Base-by-base conservation (phyloP, 2,329 filamentous ascomycete genomes). In the Microsporum audouinii region DNA sequence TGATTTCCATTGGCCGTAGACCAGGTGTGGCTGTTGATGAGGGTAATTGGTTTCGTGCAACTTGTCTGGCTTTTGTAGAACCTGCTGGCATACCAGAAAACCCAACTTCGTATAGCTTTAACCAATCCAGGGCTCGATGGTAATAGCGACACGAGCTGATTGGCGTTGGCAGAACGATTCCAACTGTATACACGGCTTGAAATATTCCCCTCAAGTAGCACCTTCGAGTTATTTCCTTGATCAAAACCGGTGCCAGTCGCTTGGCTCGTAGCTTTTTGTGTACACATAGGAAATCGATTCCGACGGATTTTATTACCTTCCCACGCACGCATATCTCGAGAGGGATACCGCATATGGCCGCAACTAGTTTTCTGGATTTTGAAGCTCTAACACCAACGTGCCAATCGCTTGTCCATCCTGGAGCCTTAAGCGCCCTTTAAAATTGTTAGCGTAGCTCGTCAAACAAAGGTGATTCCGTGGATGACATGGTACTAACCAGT, bases 231-330 rank as follows among this genome's bases (percentile, higher is more conserved):
- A 99, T 90, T 73, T 99, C 94, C 75, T 96, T 96, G 79, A 99
- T 99, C 59, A 99, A 84, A 1, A 97, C 88, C 0, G 94, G 94
- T 0, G 94, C 86, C 49, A 99, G 84, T 60, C 94, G 87, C 79
- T 97, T 96, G 62, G 88, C 85, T 58, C 94, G 89, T 36, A 99
- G 84, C 77, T 97, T 97, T 81, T 97, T 97, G 81, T 99, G 94
- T 60, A 99, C 87, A 71, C 91, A 95, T 66, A 99, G 86, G 77
- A 97, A 99, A 79, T 99, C 99, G 76, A 99, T 94, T 74, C 99
- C 94, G 57, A 89, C 91, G 67, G 88, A 87, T 64, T 85, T 83
- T 63, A 99, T 77, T 61, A 83, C 77, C 63, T 88, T 88, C 63
- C 87, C 80, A 65, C 91, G 88, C 49, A 99, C 86, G 59, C 88